These are phyloP conservation scores for Obelidium mucronatum DNA, from an alignment of 192 early-diverging fungal species.

Conservation along the genomic window DNA sequence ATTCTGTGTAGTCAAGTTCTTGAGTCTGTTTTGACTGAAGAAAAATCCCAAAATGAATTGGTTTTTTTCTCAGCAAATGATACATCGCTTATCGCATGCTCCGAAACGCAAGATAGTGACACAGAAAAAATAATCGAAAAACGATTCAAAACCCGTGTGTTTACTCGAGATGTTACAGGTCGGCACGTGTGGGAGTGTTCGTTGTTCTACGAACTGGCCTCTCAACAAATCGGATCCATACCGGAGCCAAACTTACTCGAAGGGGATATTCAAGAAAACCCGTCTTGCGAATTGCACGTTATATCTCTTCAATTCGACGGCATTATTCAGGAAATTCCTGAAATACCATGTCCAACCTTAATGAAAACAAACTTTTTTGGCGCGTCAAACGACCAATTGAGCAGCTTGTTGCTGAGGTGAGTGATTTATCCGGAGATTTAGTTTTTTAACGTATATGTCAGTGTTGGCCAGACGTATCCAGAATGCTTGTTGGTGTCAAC, in stretches of 20 bases:
- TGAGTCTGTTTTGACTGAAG: constrained; percentile 41
- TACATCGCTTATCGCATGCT: constrained; percentile 63
- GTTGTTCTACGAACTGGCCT: constrained; percentile 78
- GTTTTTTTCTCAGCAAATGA: constrained; percentile 80
- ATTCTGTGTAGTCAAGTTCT: constrained; percentile 54
- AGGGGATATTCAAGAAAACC: too few relatives aligned
- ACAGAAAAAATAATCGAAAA: not conserved
- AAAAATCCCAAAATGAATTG: constrained; percentile 49
- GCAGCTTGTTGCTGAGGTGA: not conserved
- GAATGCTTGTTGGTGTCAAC: constrained; percentile 60
- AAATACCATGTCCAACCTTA: too few relatives aligned
- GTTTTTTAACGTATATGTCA: not conserved
- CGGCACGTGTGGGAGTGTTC: constrained; percentile 82
- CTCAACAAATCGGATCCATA: too few relatives aligned
- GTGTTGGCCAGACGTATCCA: constrained; percentile 66
- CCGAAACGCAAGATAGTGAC: not conserved
- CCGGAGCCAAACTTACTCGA: too few relatives aligned
- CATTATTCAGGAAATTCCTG: too few relatives aligned
- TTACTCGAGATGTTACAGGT: constrained; percentile 80
- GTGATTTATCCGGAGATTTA: not conserved
- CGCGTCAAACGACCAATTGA: constrained; percentile 3
- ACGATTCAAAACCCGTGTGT: constrained; percentile 58
- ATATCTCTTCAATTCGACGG: too few relatives aligned
- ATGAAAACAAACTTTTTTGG: too few relatives aligned
- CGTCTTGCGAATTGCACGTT: too few relatives aligned